Percentiles rank a stretch among this genome's conserved stretches.
Evolutionary conservation across 306 rosid species (phyloP).

Genomic region (Citrullus amarus): DNA sequence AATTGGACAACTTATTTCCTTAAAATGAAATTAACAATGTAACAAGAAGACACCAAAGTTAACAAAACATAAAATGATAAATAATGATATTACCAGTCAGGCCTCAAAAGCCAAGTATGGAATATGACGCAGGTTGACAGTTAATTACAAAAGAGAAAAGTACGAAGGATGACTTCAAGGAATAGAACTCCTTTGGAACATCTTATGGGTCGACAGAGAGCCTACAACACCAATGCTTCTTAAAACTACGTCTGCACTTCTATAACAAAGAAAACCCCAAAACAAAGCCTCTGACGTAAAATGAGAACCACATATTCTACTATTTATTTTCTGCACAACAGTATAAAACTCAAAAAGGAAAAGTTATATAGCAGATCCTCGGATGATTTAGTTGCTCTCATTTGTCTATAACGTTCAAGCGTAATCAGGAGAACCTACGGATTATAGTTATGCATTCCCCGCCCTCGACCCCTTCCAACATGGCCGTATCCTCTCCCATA

Average conservation of each 20-base stretch:
- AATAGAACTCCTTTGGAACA: not conserved
- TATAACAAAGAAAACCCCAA: conserved; percentile 9
- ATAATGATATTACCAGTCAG: not conserved
- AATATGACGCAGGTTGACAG: not conserved
- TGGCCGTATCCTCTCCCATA: conserved; percentile 60
- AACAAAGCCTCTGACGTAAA: conserved; percentile 10
- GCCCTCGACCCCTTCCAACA: conserved; percentile 68
- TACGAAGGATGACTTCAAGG: not conserved
- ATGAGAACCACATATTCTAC: conserved; percentile 10
- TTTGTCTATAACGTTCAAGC: conserved; percentile 9
- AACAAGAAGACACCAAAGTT: not conserved
- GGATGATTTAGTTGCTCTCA: conserved; percentile 10
- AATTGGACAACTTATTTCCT: not conserved
- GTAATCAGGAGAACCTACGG: conserved; percentile 18
- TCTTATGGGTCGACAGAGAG: not conserved
- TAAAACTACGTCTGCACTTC: not conserved
- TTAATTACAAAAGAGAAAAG: not conserved
- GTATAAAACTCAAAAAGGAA: not conserved
- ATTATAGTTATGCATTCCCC: conserved; percentile 28
- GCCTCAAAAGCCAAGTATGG: not conserved
- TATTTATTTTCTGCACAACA: conserved; percentile 28
- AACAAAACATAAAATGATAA: not conserved
- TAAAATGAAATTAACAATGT: not conserved
- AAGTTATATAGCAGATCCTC: conserved; percentile 13
- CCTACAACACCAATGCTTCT: conserved; percentile 3